Percentiles rank a stretch among this genome's conserved stretches.
Evolutionary conservation across 2,329 filamentous ascomycete species (phyloP).

Genomic region (Pseudonectria buxi): DNA sequence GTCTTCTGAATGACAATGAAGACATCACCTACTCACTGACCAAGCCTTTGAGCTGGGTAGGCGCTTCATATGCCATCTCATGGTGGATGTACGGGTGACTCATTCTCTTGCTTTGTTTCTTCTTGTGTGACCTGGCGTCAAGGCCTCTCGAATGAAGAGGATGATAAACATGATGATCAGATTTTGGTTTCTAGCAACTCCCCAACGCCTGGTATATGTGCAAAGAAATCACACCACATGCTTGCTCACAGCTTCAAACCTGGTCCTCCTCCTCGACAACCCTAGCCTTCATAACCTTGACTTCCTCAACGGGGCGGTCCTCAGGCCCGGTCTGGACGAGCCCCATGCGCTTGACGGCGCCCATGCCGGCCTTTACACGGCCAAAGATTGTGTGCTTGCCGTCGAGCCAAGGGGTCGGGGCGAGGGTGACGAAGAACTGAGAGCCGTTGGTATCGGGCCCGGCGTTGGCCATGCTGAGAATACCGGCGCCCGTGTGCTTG

Average conservation of each 20-base stretch:
- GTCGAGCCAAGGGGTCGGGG: conserved; percentile 92
- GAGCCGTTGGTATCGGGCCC: conserved; percentile 90
- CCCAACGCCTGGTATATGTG: conserved; percentile 12
- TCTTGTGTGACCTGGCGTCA: no score
- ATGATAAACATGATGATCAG: no score
- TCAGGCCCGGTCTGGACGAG: conserved; percentile 75
- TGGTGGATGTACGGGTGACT: no score
- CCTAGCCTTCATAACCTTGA: conserved; percentile 69
- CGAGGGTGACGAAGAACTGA: conserved; percentile 94
- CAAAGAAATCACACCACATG: conserved; percentile 2
- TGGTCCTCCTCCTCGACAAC: conserved; percentile 55
- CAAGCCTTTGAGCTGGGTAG: no score
- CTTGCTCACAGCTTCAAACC: conserved; percentile 5
- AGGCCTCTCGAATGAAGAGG: no score
- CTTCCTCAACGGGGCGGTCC: conserved; percentile 73
- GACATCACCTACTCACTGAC: conserved; percentile 5
- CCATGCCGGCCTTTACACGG: conserved; percentile 75
- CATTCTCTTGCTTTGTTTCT: no score
- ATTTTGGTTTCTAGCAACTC: conserved; percentile 2
- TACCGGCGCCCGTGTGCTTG: conserved; percentile 86
- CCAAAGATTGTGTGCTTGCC: conserved; percentile 98
- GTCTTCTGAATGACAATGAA: conserved; percentile 20
- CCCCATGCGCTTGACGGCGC: conserved; percentile 80
- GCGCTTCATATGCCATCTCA: no score
- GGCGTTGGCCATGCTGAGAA: conserved; percentile 95